Percentiles rank a stretch among this genome's conserved stretches.
phyloP scores from a whole-genome alignment of 2,329 filamentous ascomycete genomes.

The Colletotrichum eremochloae region DNA sequence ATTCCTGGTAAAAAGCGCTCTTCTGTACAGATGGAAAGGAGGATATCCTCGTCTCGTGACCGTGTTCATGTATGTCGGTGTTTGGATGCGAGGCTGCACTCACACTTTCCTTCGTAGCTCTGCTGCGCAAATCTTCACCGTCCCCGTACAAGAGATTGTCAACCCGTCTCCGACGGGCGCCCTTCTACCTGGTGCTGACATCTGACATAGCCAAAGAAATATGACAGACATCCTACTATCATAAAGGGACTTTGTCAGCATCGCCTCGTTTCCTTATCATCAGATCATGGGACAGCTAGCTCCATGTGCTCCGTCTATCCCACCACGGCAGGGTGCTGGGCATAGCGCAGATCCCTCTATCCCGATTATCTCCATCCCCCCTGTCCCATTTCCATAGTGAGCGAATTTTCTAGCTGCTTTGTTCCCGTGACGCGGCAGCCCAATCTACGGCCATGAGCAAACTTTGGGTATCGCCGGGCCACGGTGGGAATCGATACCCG shows the following conservation, averaged over 20 bases:
- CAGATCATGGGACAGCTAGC: neutral
- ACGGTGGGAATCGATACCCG: conserved; percentile 27
- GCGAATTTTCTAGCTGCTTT: conserved; percentile 7
- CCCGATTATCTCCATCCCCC: neutral
- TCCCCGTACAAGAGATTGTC: neutral
- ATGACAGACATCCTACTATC: neutral
- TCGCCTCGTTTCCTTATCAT: neutral
- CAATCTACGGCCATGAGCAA: neutral
- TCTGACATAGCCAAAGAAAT: neutral
- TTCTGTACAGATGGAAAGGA: neutral
- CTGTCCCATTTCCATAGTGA: conserved; percentile 6
- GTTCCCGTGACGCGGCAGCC: neutral
- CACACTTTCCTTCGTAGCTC: neutral
- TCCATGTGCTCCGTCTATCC: neutral
- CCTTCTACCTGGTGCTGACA: neutral
- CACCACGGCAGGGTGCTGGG: no score
- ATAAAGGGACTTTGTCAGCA: no score
- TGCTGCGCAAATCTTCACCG: neutral
- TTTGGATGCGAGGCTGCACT: conserved; percentile 6
- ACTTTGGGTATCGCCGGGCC: conserved; percentile 23
- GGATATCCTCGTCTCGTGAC: conserved; percentile 1
- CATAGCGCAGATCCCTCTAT: neutral
- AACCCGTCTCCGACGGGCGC: neutral
- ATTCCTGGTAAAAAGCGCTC: neutral
- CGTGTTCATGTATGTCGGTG: neutral